These are phyloP conservation scores for Diaporthe sp. DNA, from an alignment of 2,329 filamentous ascomycete genomes.

Conservation along the genomic window DNA sequence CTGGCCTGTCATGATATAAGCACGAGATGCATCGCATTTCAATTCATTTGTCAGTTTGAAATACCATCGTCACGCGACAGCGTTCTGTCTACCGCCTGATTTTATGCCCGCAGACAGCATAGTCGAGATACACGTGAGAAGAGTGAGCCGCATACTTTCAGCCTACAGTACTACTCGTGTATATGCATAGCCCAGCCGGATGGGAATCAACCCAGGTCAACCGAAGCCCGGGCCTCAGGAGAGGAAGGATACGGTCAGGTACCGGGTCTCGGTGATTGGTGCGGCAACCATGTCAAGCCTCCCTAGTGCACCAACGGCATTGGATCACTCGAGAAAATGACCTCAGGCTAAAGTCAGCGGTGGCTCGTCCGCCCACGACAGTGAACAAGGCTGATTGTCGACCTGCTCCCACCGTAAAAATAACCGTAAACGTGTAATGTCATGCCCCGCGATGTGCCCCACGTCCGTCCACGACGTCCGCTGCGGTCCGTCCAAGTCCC, in stretches of 20 bases:
- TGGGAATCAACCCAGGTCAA: constrained; percentile 12
- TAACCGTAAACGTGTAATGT: constrained; percentile 18
- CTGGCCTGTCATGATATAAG: constrained; percentile 29
- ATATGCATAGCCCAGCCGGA: constrained; percentile 15
- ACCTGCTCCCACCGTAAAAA: constrained; percentile 34
- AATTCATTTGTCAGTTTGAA: constrained; percentile 12
- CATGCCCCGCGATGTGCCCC: constrained; percentile 32
- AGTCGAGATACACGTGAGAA: not conserved
- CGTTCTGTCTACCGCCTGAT: not conserved
- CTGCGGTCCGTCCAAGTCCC: not conserved
- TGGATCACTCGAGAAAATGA: constrained; percentile 20
- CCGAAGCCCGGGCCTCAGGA: not conserved
- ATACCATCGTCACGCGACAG: not conserved
- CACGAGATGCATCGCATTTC: constrained; percentile 12
- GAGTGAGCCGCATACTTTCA: not conserved
- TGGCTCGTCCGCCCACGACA: constrained; percentile 26
- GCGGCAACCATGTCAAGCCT: constrained; percentile 32
- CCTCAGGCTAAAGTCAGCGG: constrained; percentile 31
- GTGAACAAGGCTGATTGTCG: constrained; percentile 37
- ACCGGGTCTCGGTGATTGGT: constrained; percentile 37
- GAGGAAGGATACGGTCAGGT: constrained; percentile 18
- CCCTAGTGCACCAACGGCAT: constrained; percentile 29
- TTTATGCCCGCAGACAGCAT: constrained; percentile 2
- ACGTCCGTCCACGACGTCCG: constrained; percentile 21
- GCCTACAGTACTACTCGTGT: not conserved